Conservation (phyloP, 2,329 filamentous ascomycete genomes). For the Curvularia sp. region DNA sequence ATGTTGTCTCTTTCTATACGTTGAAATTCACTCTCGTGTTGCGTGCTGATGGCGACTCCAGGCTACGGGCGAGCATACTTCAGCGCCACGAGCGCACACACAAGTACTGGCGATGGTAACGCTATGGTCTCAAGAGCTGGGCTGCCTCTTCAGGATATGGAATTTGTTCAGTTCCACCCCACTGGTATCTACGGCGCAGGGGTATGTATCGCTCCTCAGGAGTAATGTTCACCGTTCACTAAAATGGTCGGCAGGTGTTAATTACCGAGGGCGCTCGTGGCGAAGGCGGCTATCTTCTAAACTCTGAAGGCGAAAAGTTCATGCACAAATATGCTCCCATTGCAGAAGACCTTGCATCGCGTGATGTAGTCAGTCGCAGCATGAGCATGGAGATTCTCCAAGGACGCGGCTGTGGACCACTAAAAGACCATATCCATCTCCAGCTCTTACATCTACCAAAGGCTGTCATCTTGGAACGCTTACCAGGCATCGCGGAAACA, state of each 20-base stretch:
- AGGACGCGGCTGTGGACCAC: conserved; percentile 55
- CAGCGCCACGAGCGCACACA: conserved; percentile 58
- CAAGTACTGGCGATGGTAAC: conserved; percentile 59
- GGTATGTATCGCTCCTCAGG: conserved; percentile 29
- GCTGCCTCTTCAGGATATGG: conserved; percentile 59
- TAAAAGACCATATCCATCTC: conserved; percentile 58
- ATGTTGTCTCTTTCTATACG: background rate
- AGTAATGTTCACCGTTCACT: background rate
- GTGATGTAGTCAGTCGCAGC: conserved; percentile 57
- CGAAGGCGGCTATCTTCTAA: conserved; percentile 60
- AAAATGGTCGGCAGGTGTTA: conserved; percentile 37
- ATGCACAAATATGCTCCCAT: conserved; percentile 62
- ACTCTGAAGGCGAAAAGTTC: conserved; percentile 57
- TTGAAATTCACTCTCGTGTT: background rate
- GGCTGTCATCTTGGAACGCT: conserved; percentile 56
- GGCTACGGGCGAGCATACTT: conserved; percentile 61
- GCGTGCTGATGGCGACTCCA: conserved; percentile 17
- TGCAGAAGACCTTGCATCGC: conserved; percentile 58
- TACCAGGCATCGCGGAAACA: conserved; percentile 60
- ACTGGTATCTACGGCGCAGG: conserved; percentile 60
- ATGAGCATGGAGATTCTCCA: conserved; percentile 60
- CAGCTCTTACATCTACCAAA: conserved; percentile 57
- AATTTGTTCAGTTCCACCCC: conserved; percentile 61
- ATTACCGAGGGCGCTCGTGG: conserved; percentile 60
- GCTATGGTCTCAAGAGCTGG: conserved; percentile 59